Conservation (phyloP, 2,329 filamentous ascomycete genomes). For the Dendrostoma leiphaemia region DNA sequence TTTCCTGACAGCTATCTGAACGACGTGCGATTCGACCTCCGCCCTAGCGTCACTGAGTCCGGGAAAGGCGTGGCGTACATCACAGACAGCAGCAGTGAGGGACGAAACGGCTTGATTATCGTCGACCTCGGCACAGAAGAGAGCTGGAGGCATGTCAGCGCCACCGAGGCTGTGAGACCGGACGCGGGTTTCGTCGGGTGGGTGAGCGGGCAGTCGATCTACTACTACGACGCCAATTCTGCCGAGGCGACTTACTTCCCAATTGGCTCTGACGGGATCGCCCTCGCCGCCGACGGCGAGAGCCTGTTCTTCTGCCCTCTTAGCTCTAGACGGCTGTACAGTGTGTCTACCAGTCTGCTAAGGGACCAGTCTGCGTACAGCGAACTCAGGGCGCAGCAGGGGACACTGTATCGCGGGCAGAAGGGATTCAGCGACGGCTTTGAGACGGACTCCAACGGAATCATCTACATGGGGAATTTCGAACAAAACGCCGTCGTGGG, state of each 20-base stretch:
- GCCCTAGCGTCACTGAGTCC: conserved; percentile 34
- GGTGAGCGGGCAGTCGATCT: conserved; percentile 46
- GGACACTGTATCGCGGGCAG: conserved; percentile 41
- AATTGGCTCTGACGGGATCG: conserved; percentile 50
- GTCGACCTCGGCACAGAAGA: conserved; percentile 48
- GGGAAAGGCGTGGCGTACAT: conserved; percentile 51
- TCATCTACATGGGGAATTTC: conserved; percentile 47
- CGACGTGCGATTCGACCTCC: conserved; percentile 53
- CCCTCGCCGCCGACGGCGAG: conserved; percentile 44
- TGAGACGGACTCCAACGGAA: conserved; percentile 48
- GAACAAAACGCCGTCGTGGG: conserved; percentile 47
- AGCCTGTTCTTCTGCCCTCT: conserved; percentile 46
- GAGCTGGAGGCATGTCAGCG: conserved; percentile 47
- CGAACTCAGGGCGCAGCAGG: conserved; percentile 42
- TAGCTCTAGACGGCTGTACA: conserved; percentile 41
- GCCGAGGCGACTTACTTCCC: conserved; percentile 34
- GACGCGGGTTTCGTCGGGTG: conserved; percentile 44
- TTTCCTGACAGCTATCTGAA: conserved; percentile 50
- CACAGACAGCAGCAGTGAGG: conserved; percentile 47
- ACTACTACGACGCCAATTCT: conserved; percentile 34
- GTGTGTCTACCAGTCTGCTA: conserved; percentile 36
- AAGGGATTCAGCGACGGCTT: conserved; percentile 51
- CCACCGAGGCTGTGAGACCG: conserved; percentile 36
- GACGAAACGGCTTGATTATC: conserved; percentile 47
- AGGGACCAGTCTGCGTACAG: conserved; percentile 33